Base-by-base conservation (phyloP, 768 basidiomycete genomes). In the Pisolithus tinctorius region DNA sequence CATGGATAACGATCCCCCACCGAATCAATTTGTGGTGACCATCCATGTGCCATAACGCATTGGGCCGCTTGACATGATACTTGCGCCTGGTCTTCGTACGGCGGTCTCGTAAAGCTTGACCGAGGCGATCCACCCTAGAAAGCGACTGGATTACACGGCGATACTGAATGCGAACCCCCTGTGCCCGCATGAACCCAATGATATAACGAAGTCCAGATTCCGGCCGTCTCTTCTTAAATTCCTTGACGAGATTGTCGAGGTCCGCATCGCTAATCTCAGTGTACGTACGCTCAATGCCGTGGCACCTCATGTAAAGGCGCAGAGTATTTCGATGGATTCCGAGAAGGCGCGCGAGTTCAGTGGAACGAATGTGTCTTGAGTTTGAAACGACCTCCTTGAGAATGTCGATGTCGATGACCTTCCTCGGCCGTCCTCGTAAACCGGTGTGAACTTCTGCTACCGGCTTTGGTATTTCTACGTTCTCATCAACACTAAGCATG, bases 1-100 rank as follows among this genome's bases (percentile, higher is more conserved):
- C 20, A 20, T 20, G 20, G 20, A 20, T 20, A 20, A 20, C 2
- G 20, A 20, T 20, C 20, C 20, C 20, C 20, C 20, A 20, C 20
- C 57, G 63, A 5, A 62, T 59, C 0, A 73, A 50, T 16, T 37
- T 37, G 36, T 37, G 36, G 16, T 37, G 36, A 16, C 36, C 16
- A 16, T 40, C n/a, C 7, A 40, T 40, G 39, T 40, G 39, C 39
- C 39, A 40, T n/a, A 40, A 17, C 17, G 4, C 39, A 40, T 40
- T 40, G n/a, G 39, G 39, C 7, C 39, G 44, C 69, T 72, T 56
- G 1, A 70, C 66, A 2, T 53, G 47, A 49, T 72, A 72, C 6
- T 66, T 63, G 2, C 61, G 50, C 6, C 59, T 46, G 9, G 55
- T 27, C 13, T 68, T 62, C 3, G 51, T 40, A 13, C 38, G 44